Evolutionary conservation across 2,329 filamentous ascomycete genomes (phyloP).

Genomic region (Phoma sp.): DNA sequence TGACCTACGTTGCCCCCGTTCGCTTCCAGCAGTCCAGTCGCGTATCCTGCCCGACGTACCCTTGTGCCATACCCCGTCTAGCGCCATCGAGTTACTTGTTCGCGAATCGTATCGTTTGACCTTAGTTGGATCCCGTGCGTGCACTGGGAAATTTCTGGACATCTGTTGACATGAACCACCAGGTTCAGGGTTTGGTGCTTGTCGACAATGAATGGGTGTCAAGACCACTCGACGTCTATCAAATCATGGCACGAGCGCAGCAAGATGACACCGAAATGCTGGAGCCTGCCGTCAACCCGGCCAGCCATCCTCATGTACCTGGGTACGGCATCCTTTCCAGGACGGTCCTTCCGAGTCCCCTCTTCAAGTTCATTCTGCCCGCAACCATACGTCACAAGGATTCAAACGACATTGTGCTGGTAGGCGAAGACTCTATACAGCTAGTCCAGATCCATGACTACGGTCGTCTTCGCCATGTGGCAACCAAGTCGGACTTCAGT

Average conservation of each 20-base stretch:
- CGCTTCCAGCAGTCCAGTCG: constrained; percentile 18
- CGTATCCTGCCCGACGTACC: constrained; percentile 12
- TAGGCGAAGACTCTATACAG: constrained; percentile 82
- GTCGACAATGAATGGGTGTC: constrained; percentile 46
- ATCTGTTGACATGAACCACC: constrained; percentile 33
- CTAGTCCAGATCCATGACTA: constrained; percentile 75
- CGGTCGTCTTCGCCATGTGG: constrained; percentile 75
- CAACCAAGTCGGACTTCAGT: constrained; percentile 79
- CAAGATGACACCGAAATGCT: constrained; percentile 34
- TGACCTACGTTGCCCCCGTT: constrained; percentile 13
- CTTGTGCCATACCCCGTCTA: constrained; percentile 15
- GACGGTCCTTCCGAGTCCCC: constrained; percentile 78
- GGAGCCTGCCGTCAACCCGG: constrained; percentile 36
- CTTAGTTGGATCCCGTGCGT: not conserved
- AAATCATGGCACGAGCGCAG: constrained; percentile 48
- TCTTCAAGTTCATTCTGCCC: constrained; percentile 77
- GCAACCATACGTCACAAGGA: constrained; percentile 73
- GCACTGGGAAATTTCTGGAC: not conserved
- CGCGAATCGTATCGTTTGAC: not conserved
- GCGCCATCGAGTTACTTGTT: constrained; percentile 4
- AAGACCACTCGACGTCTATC: constrained; percentile 48
- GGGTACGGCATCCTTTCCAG: constrained; percentile 76
- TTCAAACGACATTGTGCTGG: constrained; percentile 83
- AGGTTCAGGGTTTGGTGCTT: constrained; percentile 36
- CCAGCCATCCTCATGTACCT: constrained; percentile 52